Conservation (phyloP, 805 yeast species). For the Kockiozyma suomiensis region DNA sequence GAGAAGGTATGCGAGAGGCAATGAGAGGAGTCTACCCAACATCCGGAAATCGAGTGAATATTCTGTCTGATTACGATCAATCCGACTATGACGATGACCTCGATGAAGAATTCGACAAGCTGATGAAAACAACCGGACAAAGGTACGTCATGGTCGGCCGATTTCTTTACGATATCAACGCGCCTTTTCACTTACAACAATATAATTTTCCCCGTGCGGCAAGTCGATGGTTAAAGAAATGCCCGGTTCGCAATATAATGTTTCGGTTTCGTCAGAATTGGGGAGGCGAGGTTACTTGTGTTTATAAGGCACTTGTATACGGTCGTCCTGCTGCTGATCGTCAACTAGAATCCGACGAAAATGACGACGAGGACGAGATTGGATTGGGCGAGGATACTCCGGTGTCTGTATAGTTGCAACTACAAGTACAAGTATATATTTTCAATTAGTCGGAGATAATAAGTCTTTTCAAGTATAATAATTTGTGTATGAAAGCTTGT, state of each 20-base stretch:
- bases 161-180: not conserved
- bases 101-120: not conserved
- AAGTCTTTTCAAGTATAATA: no score
- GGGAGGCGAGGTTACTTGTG: slow-evolving; percentile 7
- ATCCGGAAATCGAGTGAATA: not conserved
- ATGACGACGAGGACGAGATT: not conserved
- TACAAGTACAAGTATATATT: no score
- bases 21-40: not conserved
- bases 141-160: not conserved
- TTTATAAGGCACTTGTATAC: slow-evolving; percentile 4
- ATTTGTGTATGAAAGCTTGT: not conserved
- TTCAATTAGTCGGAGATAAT: no score
- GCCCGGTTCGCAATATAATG: not conserved
- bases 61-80: not conserved
- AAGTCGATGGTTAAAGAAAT: not conserved
- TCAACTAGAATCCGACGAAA: not conserved
- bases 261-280: slow-evolving; percentile 5
- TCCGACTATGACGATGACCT: not conserved
- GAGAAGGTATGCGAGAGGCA: slow-evolving; percentile 12
- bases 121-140: not conserved
- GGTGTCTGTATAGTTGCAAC: not conserved
- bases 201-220: not conserved
- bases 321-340: not conserved
- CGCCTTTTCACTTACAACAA: slow-evolving; percentile 7
- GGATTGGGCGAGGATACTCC: slow-evolving; percentile 5